Evolutionary conservation across 2,329 filamentous ascomycete genomes (phyloP).

Genomic region (Epichloe amarillans): DNA sequence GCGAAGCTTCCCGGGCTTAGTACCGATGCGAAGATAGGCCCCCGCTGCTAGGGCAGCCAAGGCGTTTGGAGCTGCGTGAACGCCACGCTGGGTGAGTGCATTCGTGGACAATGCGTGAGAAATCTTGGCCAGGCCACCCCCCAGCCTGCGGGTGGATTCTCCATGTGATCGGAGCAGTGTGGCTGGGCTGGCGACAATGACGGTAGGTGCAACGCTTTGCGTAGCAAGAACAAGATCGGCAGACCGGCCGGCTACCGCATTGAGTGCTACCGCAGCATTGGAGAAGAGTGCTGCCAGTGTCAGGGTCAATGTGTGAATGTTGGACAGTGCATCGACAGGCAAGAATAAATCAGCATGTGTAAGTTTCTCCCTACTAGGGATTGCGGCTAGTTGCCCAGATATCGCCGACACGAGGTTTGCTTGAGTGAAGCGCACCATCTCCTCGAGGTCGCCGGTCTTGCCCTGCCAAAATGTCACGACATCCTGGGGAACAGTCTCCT

Average conservation of each 20-base stretch:
- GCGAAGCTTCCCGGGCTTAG: constrained; percentile 59
- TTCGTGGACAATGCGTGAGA: constrained; percentile 62
- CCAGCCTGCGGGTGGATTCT: constrained; percentile 44
- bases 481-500: constrained; percentile 31
- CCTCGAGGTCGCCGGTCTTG: constrained; percentile 37
- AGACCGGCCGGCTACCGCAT: constrained; percentile 66
- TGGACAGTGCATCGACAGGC: constrained; percentile 67
- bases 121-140: constrained; percentile 49
- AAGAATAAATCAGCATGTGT: constrained; percentile 68
- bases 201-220: constrained; percentile 63
- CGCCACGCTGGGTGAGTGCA: constrained; percentile 53
- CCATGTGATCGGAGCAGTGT: constrained; percentile 57
- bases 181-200: constrained; percentile 65
- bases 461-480: constrained; percentile 56
- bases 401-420: constrained; percentile 78
- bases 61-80: constrained; percentile 46
- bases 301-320: constrained; percentile 65
- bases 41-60: constrained; percentile 39
- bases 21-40: constrained; percentile 44
- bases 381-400: constrained; percentile 59
- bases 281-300: constrained; percentile 73
- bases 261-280: constrained; percentile 76
- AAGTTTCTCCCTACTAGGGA: constrained; percentile 65
- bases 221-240: constrained; percentile 62
- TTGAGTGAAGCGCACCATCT: constrained; percentile 73